Conservation (phyloP, 2,329 filamentous ascomycete genomes). For the Torrubiella hemipterigena region DNA sequence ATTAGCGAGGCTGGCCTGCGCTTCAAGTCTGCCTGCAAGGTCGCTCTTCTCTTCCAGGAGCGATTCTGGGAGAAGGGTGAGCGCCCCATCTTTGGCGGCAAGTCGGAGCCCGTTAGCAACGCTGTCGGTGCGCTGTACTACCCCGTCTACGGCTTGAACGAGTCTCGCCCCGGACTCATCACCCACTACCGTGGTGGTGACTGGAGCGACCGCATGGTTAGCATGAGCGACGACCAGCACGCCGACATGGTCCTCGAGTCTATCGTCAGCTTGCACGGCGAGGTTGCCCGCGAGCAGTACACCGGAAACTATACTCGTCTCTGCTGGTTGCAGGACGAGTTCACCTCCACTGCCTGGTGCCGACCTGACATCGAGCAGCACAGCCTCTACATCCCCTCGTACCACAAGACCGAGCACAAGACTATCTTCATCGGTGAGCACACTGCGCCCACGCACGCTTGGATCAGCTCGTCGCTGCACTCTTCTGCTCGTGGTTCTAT, state of each 20-base stretch:
- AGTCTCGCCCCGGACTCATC: constrained; percentile 19
- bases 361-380: constrained; percentile 18
- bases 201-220: constrained; percentile 18
- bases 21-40: constrained; percentile 19
- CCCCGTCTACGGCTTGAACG: constrained; percentile 21
- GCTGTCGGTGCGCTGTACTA: constrained; percentile 21
- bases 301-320: constrained; percentile 19
- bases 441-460: constrained; percentile 20
- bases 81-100: constrained; percentile 18
- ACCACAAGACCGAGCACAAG: constrained; percentile 19
- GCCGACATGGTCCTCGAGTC: constrained; percentile 17
- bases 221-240: constrained; percentile 11
- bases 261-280: constrained; percentile 15
- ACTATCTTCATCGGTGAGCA: constrained; percentile 23
- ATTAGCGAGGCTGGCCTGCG: constrained; percentile 15
- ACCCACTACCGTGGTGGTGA: constrained; percentile 18
- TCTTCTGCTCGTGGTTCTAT: constrained; percentile 17
- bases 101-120: constrained; percentile 15
- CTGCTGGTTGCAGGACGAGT: constrained; percentile 19
- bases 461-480: constrained; percentile 17
- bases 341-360: constrained; percentile 16
- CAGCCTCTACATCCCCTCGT: constrained; percentile 18
- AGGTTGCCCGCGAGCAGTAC: constrained; percentile 13
- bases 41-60: constrained; percentile 17
- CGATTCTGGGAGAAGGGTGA: constrained; percentile 20